Percentiles rank a stretch among this genome's conserved stretches.
Conservation (phyloP, 2,329 filamentous ascomycete genomes). For the Kalmusia sp. region DNA sequence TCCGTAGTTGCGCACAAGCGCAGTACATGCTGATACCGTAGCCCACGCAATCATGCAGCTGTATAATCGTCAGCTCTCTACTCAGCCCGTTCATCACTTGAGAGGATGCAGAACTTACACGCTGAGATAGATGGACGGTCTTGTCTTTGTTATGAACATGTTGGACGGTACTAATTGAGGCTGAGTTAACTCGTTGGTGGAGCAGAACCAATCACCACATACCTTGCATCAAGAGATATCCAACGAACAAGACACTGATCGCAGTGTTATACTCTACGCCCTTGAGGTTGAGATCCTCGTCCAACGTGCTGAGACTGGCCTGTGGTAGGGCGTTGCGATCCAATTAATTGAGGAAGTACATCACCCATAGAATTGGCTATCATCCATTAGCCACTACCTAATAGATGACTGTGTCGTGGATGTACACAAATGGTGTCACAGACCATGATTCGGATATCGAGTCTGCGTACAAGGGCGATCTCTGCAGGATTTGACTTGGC, state of each 20-base stretch:
- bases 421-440: too few relatives aligned
- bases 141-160: slow-evolving; percentile 49
- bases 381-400: too few relatives aligned
- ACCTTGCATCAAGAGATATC: slow-evolving; percentile 44
- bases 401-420: too few relatives aligned
- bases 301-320: slow-evolving; percentile 67
- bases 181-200: too few relatives aligned
- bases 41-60: slow-evolving; percentile 49
- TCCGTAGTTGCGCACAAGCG: slow-evolving; percentile 39
- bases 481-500: slow-evolving; percentile 41
- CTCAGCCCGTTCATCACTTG: too few relatives aligned
- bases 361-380: too few relatives aligned
- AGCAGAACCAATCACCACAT: too few relatives aligned
- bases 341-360: too few relatives aligned
- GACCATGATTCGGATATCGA: slow-evolving; percentile 42
- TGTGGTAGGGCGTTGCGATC: slow-evolving; percentile 71
- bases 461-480: slow-evolving; percentile 41
- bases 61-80: too few relatives aligned
- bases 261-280: slow-evolving; percentile 16
- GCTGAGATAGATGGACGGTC: slow-evolving; percentile 41
- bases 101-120: too few relatives aligned
- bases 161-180: slow-evolving; percentile 56
- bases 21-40: slow-evolving; percentile 41
- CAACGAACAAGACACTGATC: slow-evolving; percentile 33
- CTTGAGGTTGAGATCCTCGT: slow-evolving; percentile 58